These are phyloP conservation scores for Musa beccarii DNA, from an alignment of 176 grass and related monocot species.

Conservation along the genomic window DNA sequence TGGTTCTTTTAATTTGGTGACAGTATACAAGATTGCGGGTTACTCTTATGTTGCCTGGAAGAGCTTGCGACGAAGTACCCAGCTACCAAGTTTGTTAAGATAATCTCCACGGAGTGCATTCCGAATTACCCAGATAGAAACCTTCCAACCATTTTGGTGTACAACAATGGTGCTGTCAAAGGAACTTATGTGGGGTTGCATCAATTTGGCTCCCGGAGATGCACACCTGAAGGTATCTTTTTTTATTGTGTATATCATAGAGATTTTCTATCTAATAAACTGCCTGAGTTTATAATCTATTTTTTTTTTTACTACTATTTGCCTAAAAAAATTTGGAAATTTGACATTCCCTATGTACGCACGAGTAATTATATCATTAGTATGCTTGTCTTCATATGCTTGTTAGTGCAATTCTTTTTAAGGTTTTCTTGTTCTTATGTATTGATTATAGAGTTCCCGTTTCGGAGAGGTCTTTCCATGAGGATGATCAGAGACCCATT, in stretches of 20 bases:
- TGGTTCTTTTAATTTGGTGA: constrained; percentile 17
- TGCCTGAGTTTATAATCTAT: background rate
- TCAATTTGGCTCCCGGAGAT: constrained; percentile 71
- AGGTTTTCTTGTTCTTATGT: too few relatives aligned
- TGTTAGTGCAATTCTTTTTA: too few relatives aligned
- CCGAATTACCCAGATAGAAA: constrained; percentile 85
- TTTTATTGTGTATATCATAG: too few relatives aligned
- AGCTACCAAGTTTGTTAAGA: constrained; percentile 91
- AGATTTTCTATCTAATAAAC: background rate
- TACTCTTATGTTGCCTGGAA: constrained; percentile 77
- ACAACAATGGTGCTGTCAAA: constrained; percentile 93
- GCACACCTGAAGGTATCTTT: constrained; percentile 78
- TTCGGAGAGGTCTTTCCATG: too few relatives aligned
- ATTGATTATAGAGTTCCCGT: too few relatives aligned
- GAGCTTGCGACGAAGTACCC: constrained; percentile 75
- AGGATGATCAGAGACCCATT: too few relatives aligned
- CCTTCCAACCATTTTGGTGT: constrained; percentile 94
- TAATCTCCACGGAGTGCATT: constrained; percentile 90
- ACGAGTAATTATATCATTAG: too few relatives aligned
- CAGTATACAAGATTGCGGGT: constrained; percentile 77
- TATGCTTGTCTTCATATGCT: too few relatives aligned
- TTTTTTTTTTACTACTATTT: background rate
- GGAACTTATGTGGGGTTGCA: constrained; percentile 72
- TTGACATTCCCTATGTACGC: too few relatives aligned
- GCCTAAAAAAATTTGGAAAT: background rate